phyloP scores from a whole-genome alignment of 2,329 filamentous ascomycete genomes.

The Teratosphaeria epicoccoides region DNA sequence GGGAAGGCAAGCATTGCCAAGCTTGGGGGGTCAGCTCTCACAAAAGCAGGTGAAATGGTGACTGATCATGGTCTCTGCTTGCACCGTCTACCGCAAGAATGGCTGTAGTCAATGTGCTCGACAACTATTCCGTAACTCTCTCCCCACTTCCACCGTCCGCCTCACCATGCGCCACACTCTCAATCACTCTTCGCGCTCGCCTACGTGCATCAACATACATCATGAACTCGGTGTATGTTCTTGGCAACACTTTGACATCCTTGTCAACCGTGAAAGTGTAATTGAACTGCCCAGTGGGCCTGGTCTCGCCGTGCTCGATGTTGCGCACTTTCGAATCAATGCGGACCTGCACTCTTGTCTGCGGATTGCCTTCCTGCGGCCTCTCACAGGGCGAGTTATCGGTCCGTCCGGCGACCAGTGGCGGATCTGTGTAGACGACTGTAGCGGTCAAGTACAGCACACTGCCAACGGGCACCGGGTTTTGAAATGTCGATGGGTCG shows the following conservation, averaged over 20 bases:
- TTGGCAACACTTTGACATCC: conserved; percentile 55
- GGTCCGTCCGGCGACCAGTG: conserved; percentile 30
- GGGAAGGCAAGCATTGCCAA: no score
- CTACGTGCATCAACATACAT: conserved; percentile 52
- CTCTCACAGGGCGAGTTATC: conserved; percentile 20
- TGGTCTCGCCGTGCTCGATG: conserved; percentile 57
- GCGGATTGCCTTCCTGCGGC: conserved; percentile 29
- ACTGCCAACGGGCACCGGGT: conserved; percentile 63
- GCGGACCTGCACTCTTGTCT: conserved; percentile 56
- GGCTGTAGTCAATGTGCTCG: no score
- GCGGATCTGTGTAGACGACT: conserved; percentile 60
- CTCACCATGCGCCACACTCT: conserved; percentile 27
- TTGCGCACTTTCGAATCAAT: conserved; percentile 63
- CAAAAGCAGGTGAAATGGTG: no score
- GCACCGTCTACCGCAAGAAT: no score
- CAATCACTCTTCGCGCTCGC: conserved; percentile 43
- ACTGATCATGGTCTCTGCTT: no score
- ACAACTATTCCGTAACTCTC: background rate
- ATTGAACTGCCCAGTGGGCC: conserved; percentile 63
- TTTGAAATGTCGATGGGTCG: conserved; percentile 64
- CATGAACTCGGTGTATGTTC: conserved; percentile 54
- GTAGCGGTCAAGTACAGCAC: conserved; percentile 64
- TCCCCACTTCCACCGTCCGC: conserved; percentile 9
- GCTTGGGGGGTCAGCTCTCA: no score
- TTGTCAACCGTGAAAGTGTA: conserved; percentile 61